phyloP scores from a whole-genome alignment of 108 stramenopile genomes.

The Schizochytrium sp. region DNA sequence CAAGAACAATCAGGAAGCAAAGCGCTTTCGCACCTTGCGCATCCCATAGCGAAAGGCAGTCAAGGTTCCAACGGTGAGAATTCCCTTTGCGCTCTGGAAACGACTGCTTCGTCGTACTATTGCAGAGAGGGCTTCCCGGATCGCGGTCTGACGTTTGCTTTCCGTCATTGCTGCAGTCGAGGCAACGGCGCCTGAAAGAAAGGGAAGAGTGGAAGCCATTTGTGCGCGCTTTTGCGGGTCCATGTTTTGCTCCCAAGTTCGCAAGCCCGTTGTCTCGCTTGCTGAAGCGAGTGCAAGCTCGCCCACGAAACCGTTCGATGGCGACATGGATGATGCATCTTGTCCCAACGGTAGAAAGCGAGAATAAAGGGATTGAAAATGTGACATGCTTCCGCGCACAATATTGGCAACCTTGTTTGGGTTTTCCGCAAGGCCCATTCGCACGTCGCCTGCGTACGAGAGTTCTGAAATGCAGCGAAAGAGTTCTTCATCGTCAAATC shows the following conservation, averaged over 20 bases:
- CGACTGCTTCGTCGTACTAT: background rate
- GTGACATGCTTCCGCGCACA: background rate
- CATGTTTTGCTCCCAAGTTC: background rate
- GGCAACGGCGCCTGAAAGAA: background rate
- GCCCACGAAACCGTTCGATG: background rate
- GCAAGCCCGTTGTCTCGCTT: background rate
- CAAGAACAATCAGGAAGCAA: background rate
- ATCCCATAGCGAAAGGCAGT: background rate
- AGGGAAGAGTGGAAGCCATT: background rate
- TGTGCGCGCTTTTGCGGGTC: background rate
- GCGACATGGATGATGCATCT: background rate
- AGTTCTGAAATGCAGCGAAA: background rate
- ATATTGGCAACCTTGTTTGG: background rate
- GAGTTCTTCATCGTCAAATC: background rate
- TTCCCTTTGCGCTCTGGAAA: background rate
- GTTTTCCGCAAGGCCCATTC: background rate
- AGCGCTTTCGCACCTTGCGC: slow-evolving; percentile 4
- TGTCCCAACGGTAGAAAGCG: background rate
- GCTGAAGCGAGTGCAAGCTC: background rate
- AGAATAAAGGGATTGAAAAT: background rate
- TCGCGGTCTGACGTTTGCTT: background rate
- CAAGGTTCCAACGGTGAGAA: background rate
- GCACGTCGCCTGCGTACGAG: background rate
- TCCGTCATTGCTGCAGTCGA: no score
- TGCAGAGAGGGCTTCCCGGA: background rate